Base-by-base conservation (phyloP, 371 early-diverging fungal species). In the Batkoa obscura region DNA sequence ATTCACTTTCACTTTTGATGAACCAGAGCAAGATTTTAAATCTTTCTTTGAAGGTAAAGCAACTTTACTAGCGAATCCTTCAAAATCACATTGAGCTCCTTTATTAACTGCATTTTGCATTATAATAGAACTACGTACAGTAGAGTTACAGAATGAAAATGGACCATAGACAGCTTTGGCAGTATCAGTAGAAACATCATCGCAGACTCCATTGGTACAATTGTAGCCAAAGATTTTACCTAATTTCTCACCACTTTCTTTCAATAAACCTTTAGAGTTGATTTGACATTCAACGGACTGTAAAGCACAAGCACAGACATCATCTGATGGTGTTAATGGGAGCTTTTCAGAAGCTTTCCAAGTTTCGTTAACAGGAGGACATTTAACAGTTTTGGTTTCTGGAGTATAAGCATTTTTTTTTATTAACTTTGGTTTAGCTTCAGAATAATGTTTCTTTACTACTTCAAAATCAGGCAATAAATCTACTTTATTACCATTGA, bases 241-340 rank as follows among this genome's bases (percentile, higher is more conserved):
- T 12, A 54, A n/a, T 32, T 3, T 39, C 35, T 54, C 17, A 6
- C 55, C 55, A 43, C n/a, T 37, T 13, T 54, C 38, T 10, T 38
- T 53, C 8, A 15, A 5, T 30, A 17, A 9, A 33, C 50, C 50
- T 34, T 50, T 30, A 2, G 35, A 12, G 38, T 34, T 37, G 15
- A 53, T 39, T 10, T n/a, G 8, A 31, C 53, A 53, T 4, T 35
- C 5, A n/a, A 37, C n/a, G 31, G 53, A 38, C 12, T 41, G 2
- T 2, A 38, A 37, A 9, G 84, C 79, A 66, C 84, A 83, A 15
- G 72, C 62, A 60, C 88, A 87, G n/a, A 73, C 73, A 17, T 72
- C 70, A 4, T 69, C 64, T 0, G 79, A 80, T 2, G 88, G 88
- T 0, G 83, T 81, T 0, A 83, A 79, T 6, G 86, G 81, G 10